A percentile compares a stretch with the other conserved stretches of the same genome.
phyloP scores from a whole-genome alignment of 2,329 filamentous ascomycete genomes.

The Colletotrichum tofieldiae region DNA sequence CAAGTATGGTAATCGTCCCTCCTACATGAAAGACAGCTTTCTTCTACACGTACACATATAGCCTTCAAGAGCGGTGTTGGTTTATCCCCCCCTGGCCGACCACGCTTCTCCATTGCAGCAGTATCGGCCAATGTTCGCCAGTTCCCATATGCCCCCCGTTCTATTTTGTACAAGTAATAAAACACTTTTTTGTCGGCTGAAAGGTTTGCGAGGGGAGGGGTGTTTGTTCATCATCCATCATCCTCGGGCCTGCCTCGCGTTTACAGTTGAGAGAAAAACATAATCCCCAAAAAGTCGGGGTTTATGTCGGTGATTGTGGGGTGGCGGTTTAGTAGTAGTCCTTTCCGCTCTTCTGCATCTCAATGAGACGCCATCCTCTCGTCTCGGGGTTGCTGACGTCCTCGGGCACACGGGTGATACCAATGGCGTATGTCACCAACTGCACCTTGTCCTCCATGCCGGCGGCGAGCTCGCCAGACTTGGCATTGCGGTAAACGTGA shows the following conservation, averaged over 20 bases:
- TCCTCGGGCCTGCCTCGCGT: conserved; percentile 30
- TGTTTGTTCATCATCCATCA: conserved; percentile 16
- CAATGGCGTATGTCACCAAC: conserved; percentile 97
- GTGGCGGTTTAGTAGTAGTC: conserved; percentile 75
- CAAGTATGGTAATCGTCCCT: conserved; percentile 31
- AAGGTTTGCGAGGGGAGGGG: conserved; percentile 29
- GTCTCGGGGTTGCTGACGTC: conserved; percentile 98
- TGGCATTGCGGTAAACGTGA: conserved; percentile 94
- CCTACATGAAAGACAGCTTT: conserved; percentile 16
- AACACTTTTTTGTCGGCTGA: conserved; percentile 39
- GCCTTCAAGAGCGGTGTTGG: conserved; percentile 42
- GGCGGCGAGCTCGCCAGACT: conserved; percentile 89
- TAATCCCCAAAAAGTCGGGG: neutral
- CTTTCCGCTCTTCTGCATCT: conserved; percentile 97
- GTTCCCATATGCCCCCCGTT: conserved; percentile 37
- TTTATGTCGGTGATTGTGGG: neutral
- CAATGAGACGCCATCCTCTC: conserved; percentile 95
- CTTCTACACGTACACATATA: conserved; percentile 40
- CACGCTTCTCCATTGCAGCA: conserved; percentile 17
- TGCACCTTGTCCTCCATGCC: conserved; percentile 99
- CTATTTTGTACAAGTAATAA: conserved; percentile 44
- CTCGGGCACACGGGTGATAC: conserved; percentile 92
- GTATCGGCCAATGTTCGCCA: conserved; percentile 34
- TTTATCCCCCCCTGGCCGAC: conserved; percentile 15
- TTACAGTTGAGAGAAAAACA: conserved; percentile 13